Conservation (phyloP, 495 filamentous ascomycete species). For the Aspergillus cristatus region DNA sequence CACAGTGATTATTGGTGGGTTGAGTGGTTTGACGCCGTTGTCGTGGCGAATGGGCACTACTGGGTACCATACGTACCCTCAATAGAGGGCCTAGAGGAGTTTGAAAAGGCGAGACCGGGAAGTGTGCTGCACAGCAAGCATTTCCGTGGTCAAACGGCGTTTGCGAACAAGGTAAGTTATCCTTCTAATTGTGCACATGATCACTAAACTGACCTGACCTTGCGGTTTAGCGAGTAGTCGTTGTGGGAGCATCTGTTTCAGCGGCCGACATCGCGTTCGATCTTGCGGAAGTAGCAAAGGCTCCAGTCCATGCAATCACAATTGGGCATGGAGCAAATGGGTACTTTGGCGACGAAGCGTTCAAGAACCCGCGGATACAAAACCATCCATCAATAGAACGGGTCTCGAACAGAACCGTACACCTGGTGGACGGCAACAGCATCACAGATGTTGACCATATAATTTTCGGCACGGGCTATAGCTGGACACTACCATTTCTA, state of each 20-base stretch:
- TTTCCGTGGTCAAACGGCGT: slow-evolving; percentile 1
- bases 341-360: slow-evolving; percentile 2
- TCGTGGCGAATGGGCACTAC: slow-evolving; percentile 67
- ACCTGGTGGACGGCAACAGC: slow-evolving; percentile 24
- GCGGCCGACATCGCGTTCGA: slow-evolving; percentile 7
- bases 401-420: slow-evolving; percentile 9
- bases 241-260: slow-evolving; percentile 10
- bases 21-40: slow-evolving; percentile 49
- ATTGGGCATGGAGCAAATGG: not conserved
- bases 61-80: slow-evolving; percentile 52
- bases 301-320: not conserved
- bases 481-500: slow-evolving; percentile 9
- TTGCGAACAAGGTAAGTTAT: slow-evolving; percentile 5
- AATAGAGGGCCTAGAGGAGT: slow-evolving; percentile 17
- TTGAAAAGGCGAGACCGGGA: slow-evolving; percentile 2
- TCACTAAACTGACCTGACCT: too few relatives aligned
- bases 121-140: slow-evolving; percentile 10
- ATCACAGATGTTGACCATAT: slow-evolving; percentile 27
- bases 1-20: slow-evolving; percentile 11
- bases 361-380: slow-evolving; percentile 3
- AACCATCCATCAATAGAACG: not conserved
- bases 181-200: not conserved
- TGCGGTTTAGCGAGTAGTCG: slow-evolving; percentile 11
- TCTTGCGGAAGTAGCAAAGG: slow-evolving; percentile 2
- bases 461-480: slow-evolving; percentile 30